Conservation (phyloP, 148 eudicot species). For the Rhododendron ovatum region DNA sequence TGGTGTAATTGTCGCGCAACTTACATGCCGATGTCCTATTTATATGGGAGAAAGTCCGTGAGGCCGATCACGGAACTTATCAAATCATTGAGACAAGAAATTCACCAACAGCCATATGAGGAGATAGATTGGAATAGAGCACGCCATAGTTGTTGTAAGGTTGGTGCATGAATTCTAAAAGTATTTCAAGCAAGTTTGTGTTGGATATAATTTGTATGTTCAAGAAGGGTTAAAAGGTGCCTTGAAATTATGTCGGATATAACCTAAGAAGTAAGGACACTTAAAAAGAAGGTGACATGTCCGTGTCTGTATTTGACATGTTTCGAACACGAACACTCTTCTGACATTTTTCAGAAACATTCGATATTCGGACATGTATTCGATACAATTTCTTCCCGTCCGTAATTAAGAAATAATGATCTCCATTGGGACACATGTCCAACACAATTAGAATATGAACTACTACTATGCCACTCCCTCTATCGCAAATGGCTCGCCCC, state of each 20-base stretch:
- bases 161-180: neutral
- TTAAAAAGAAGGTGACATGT: neutral
- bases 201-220: neutral
- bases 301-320: neutral
- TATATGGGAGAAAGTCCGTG: constrained; percentile 9
- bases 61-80: constrained; percentile 7
- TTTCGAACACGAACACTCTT: neutral
- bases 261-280: too few species aligned
- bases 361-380: too few species aligned
- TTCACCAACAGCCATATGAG: neutral
- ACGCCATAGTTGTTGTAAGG: constrained; percentile 15
- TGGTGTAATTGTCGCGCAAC: constrained; percentile 12
- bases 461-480: too few species aligned
- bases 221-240: neutral
- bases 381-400: too few species aligned
- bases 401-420: too few species aligned
- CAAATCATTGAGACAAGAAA: constrained; percentile 1
- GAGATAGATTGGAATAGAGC: constrained; percentile 14
- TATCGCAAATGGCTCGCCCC: too few species aligned
- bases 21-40: constrained; percentile 18
- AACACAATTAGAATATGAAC: too few species aligned
- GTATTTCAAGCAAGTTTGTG: neutral
- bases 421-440: neutral
- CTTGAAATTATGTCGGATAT: neutral
- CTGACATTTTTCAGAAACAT: neutral